Evolutionary conservation across 495 filamentous ascomycete genomes (phyloP).

Genomic region (Talaromyces trachyspermus): DNA sequence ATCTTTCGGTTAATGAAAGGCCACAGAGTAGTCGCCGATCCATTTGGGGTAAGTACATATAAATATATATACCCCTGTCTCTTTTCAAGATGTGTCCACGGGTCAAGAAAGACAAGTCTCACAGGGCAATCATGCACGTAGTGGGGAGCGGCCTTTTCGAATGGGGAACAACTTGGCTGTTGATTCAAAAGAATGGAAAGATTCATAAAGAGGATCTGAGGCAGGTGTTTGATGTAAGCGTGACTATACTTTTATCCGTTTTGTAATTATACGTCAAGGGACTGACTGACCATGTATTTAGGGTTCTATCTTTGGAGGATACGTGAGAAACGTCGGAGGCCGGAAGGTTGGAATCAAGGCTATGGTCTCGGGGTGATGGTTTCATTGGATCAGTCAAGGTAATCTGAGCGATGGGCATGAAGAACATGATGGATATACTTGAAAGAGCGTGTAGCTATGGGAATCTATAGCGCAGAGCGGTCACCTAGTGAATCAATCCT

Average conservation of each 20-base stretch:
- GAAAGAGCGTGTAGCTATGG: too few species aligned
- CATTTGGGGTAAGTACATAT: conserved; percentile 34
- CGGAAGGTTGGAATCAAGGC: conserved; percentile 12
- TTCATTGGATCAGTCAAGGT: conserved; percentile 10
- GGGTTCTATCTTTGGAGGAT: conserved; percentile 21
- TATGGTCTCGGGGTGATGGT: conserved; percentile 13
- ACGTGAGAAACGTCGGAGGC: conserved; percentile 6
- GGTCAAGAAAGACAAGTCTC: too few species aligned
- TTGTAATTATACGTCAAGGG: too few species aligned
- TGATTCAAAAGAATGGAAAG: conserved; percentile 38
- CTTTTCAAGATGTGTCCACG: too few species aligned
- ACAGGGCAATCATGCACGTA: too few species aligned
- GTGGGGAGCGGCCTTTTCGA: conserved; percentile 24
- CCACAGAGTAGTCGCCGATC: conserved; percentile 36
- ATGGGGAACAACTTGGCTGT: conserved; percentile 37
- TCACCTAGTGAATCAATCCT: too few species aligned
- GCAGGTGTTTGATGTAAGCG: conserved; percentile 33
- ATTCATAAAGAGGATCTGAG: conserved; percentile 42
- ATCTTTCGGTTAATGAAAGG: conserved; percentile 29
- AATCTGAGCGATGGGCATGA: too few species aligned
- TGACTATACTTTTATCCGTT: not conserved
- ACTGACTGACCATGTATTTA: conserved; percentile 1
- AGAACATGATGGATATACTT: too few species aligned
- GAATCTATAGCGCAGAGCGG: too few species aligned
- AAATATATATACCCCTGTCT: too few species aligned